Evolutionary conservation across 345 rosid genomes (phyloP).

Genomic region (Camelina neglecta): DNA sequence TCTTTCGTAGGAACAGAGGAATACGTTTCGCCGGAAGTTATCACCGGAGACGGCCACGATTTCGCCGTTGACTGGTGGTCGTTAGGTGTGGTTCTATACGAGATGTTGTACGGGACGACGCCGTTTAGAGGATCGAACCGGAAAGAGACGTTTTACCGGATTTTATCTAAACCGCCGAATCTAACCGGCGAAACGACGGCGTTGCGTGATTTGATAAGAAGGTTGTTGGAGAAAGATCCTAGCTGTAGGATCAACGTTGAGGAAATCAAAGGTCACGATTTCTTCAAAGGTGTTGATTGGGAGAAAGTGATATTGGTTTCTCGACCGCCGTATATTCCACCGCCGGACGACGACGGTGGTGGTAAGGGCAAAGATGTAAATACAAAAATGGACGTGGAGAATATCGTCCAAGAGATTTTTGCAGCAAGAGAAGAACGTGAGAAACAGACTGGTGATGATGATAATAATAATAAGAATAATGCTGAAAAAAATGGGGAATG

Average conservation of each 20-base stretch:
- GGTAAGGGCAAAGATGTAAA: conserved; percentile 29
- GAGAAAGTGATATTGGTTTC: conserved; percentile 49
- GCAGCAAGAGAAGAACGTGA: conserved; percentile 27
- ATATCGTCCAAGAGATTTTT: conserved; percentile 63
- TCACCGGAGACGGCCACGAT: conserved; percentile 78
- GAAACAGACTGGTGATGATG: neutral
- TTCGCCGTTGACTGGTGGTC: conserved; percentile 97
- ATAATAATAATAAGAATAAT: neutral
- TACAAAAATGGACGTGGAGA: conserved; percentile 61
- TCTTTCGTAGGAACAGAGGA: conserved; percentile 97
- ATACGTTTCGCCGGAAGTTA: conserved; percentile 87
- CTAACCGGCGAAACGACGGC: conserved; percentile 74
- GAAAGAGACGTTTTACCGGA: conserved; percentile 71
- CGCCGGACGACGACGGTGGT: conserved; percentile 12
- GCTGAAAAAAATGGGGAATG: conserved; percentile 23
- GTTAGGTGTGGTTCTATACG: conserved; percentile 77
- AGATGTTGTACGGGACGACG: conserved; percentile 87
- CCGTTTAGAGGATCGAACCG: conserved; percentile 74
- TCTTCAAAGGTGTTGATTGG: conserved; percentile 71
- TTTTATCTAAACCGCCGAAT: conserved; percentile 60
- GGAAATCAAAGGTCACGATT: conserved; percentile 72
- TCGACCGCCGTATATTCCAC: conserved; percentile 81
- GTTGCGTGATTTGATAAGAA: conserved; percentile 66
- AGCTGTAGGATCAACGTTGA: conserved; percentile 58
- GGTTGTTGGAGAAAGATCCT: conserved; percentile 71